phyloP scores from a whole-genome alignment of 1,139 yeast genomes.

The Geotrichum bryndzae region DNA sequence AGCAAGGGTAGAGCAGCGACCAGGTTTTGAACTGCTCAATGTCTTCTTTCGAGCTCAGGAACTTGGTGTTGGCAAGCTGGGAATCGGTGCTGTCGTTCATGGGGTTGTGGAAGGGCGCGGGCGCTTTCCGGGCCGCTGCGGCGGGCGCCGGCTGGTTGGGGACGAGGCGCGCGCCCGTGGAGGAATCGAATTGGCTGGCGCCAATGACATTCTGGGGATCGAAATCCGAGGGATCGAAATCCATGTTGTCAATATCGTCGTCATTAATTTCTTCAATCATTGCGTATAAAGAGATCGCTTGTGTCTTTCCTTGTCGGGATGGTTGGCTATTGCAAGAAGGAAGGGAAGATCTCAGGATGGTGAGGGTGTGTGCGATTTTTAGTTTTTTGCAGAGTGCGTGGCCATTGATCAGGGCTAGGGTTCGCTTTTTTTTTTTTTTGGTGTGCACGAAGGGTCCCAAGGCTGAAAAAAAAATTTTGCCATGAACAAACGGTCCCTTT shows the following conservation, averaged over 20 bases:
- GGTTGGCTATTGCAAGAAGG: background rate
- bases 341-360: background rate
- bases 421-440: too few species aligned
- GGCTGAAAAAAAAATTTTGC: too few species aligned
- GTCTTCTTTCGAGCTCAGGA: slow-evolving; percentile 37
- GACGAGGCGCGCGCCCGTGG: slow-evolving; percentile 20
- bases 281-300: background rate
- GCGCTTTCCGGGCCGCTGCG: slow-evolving; percentile 9
- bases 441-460: too few species aligned
- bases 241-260: slow-evolving; percentile 86
- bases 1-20: slow-evolving; percentile 82
- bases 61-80: background rate
- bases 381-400: too few species aligned
- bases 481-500: background rate
- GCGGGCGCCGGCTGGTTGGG: slow-evolving; percentile 18
- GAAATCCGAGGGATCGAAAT: slow-evolving; percentile 86
- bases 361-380: background rate
- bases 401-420: background rate
- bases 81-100: background rate
- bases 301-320: background rate
- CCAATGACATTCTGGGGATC: slow-evolving; percentile 52
- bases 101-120: background rate
- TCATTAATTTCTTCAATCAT: slow-evolving; percentile 78
- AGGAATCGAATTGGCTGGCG: slow-evolving; percentile 22
- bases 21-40: slow-evolving; percentile 57